Base-by-base conservation (phyloP, 2,329 filamentous ascomycete species). In the Fusarium piperis region DNA sequence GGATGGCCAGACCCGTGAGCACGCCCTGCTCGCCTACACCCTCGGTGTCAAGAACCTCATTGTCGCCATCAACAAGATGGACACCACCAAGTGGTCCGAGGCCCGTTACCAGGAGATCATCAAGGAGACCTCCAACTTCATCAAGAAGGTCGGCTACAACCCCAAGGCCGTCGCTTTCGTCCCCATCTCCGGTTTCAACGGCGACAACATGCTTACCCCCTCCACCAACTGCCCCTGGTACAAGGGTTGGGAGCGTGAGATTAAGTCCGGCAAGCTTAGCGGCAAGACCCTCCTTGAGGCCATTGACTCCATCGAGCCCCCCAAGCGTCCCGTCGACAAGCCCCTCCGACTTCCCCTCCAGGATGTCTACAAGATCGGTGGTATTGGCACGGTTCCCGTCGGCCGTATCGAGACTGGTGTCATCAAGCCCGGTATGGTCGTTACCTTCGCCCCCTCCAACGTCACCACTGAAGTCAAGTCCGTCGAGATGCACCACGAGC, bases 111-210 rank as follows among this genome's bases (percentile, higher is more conserved):
- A 95, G 84, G 96, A 98, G 88, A 98, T 99, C 86, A 95, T 98
- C 92, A 98, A 98, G 94, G 96, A 99, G 92, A 98, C 95, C 81
- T 97, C 95, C 89, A 93, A 90, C 91, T 98, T 98, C 94, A 98
- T 99, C 94, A 99, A 98, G 95, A 98, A 99, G 94, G 95, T 98
- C 87, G 96, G 96, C 86, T 99, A 95, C 94, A 98, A 98, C 94
- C 95, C 96, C 89, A 98, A 98, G 94, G 86, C 88, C 80, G 95
- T 98, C 84, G 90, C 95, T 81, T 99, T 99, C 91, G 96, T 99
- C 83, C 96, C 96, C 84, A 98, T 99, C 93, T 98, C 96, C 81
- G 96, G 96, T 81, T 99, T 99, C 94, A 93, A 99, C 92, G 96
- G 96, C 85, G 96, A 99, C 93, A 99, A 99, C 94, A 99, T 99